Evolutionary conservation across 371 early-diverging fungal genomes (phyloP), one percentile per base, ranked within the genome.

Genomic region (Amoeboaphelidium occidentale): DNA sequence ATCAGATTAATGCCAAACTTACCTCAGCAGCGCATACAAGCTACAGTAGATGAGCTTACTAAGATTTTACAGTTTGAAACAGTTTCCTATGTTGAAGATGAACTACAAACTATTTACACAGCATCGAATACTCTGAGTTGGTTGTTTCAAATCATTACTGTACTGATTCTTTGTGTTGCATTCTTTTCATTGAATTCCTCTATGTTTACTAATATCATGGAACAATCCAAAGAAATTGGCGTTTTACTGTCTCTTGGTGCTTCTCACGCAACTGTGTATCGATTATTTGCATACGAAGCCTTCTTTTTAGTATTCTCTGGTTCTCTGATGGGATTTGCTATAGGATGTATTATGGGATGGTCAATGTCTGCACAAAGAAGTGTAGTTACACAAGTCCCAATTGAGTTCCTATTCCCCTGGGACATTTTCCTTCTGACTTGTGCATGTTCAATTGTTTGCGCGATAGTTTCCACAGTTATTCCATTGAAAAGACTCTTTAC

Each of bases 261-360:
- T n/a, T 28, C 32, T 3, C 25, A 39, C 12, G 32, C 27, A 2
- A 39, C 3, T 2, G 3, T 48, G 17, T 20, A 28, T 2, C 6
- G 48, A 27, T 20, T 48, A 23, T 48, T 28, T 48, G 32, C 26
- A 13, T 48, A 48, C 26, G 48, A 48, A 39, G 4, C 48, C 20
- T 28, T 48, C 3, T 2, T 20, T n/a, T 6, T 48, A 10, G 41
- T 48, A 4, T 12, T 48, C 4, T 14, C 25, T 26, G 4, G 20
- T 4, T 26, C 48, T 2, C 13, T 26, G n/a, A 20, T 48, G 12
- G 48, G 44, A 4, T 12, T 22, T 23, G n/a, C 22, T 4, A 44
- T 44, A 20, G 44, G 48, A 32, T 21, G 21, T 12, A 17, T 39
- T 17, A 48, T 48, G 6, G 48, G 48, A 32, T 28, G 32, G 6